Evolutionary conservation across 192 early-diverging fungal genomes (phyloP).

Genomic region (Podila minutissima): DNA sequence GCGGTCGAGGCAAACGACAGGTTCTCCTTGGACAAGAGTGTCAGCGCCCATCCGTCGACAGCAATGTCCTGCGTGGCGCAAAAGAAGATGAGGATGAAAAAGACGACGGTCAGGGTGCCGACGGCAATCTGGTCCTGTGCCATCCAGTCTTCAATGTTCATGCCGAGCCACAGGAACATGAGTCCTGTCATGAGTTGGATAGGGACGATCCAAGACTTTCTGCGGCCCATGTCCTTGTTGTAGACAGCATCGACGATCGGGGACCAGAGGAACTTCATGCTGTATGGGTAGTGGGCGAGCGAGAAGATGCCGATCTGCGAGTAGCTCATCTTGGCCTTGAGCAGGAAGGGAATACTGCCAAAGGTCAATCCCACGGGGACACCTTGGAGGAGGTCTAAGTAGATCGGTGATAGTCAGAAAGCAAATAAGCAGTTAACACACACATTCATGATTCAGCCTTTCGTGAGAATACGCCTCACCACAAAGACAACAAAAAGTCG

Average conservation of each 20-base stretch:
- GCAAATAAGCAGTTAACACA: not conserved
- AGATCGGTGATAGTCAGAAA: not conserved
- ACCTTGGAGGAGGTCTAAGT: constrained; percentile 87
- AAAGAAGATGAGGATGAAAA: constrained; percentile 89
- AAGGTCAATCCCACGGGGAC: constrained; percentile 92
- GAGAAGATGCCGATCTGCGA: constrained; percentile 94
- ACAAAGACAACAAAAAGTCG: not conserved
- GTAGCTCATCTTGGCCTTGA: constrained; percentile 94
- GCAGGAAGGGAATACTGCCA: constrained; percentile 92
- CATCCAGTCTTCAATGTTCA: constrained; percentile 76
- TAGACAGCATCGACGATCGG: constrained; percentile 96
- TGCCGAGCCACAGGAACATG: constrained; percentile 82
- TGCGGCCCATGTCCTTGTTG: constrained; percentile 80
- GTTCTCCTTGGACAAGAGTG: constrained; percentile 90
- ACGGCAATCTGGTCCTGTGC: constrained; percentile 70
- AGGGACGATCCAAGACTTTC: constrained; percentile 99
- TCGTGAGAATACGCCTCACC: not conserved
- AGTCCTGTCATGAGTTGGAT: constrained; percentile 90
- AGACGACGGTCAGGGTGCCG: constrained; percentile 75
- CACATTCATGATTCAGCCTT: not conserved
- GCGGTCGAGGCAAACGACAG: constrained; percentile 92
- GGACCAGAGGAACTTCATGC: constrained; percentile 98
- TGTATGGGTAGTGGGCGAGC: constrained; percentile 95
- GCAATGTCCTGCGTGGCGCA: constrained; percentile 94
- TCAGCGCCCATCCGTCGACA: constrained; percentile 93